phyloP scores from a whole-genome alignment of 2,329 filamentous ascomycete species.

The Colletotrichum acutatum region DNA sequence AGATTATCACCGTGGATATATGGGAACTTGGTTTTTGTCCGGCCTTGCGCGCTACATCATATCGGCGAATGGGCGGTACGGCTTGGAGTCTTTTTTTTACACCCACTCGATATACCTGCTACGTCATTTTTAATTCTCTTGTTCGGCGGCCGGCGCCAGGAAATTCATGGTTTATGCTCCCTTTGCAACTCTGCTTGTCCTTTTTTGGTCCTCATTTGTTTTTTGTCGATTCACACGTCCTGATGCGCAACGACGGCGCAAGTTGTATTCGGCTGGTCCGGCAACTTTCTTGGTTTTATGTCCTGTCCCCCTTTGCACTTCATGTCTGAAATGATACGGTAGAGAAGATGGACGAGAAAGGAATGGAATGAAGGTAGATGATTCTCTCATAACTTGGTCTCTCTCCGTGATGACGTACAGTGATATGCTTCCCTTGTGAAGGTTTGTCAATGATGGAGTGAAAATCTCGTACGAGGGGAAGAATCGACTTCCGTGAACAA shows the following conservation, averaged over 20 bases:
- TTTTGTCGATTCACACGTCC: constrained; percentile 6
- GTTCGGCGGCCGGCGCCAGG: constrained; percentile 16
- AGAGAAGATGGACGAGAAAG: constrained; percentile 22
- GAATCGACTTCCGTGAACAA: background rate
- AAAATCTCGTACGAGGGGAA: background rate
- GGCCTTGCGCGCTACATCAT: constrained; percentile 6
- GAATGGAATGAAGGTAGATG: constrained; percentile 29
- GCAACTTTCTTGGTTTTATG: constrained; percentile 31
- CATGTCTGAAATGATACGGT: constrained; percentile 30
- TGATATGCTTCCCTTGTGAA: background rate
- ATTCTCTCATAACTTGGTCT: background rate
- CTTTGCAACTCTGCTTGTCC: background rate
- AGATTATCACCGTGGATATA: constrained; percentile 31
- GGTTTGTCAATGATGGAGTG: background rate
- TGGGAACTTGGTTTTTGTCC: constrained; percentile 25
- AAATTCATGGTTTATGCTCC: constrained; percentile 5
- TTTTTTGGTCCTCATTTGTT: constrained; percentile 1
- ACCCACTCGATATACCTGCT: constrained; percentile 30
- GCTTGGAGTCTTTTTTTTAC: constrained; percentile 19
- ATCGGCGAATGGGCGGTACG: constrained; percentile 9
- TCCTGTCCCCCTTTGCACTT: constrained; percentile 8
- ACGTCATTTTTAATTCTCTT: constrained; percentile 27
- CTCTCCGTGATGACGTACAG: background rate
- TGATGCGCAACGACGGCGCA: constrained; percentile 26
- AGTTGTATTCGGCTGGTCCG: constrained; percentile 41